Base-by-base conservation (phyloP, 1,139 yeast species). In the Groenewaldozyma auringiensis region DNA sequence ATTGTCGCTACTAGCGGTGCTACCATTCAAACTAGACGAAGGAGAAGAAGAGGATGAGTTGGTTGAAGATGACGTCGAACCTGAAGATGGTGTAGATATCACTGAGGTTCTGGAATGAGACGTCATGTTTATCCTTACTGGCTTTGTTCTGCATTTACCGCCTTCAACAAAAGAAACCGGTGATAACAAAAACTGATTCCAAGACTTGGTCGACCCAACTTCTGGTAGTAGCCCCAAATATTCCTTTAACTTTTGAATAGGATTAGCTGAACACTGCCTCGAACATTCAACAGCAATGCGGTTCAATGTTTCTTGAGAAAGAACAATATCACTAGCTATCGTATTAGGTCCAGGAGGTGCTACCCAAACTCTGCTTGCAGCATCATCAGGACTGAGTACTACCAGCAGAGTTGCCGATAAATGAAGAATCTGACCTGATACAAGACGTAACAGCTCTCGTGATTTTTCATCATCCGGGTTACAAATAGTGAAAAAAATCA, bases 381-480 rank as follows among this genome's bases (percentile, higher is more conserved):
- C 18, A 32, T 32, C 36, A n/a, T 13, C 18, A 11, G 18, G 18
- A 32, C 18, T 32, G 4, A 35, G 6, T 4, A 11, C 6, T 9
- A 35, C 25, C 8, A 35, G 25, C 14, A 35, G 14, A 25, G 29
- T 25, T 4, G 21, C 25, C 4, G 38, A 21, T 8, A 35, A 17
- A 35, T 35, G 38, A 16, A 35, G n/a, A 17, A 41, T 31, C 40
- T 35, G 45, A 22, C 39, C 35, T 32, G 40, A 46, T 11, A 38
- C 41, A 21, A 46, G 38, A 27, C 43, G 35, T 20, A 45, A 14
- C n/a, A 45, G 18, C 17, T 45, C 42, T n/a, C 4, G 4, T 6
- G 31, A 37, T 37, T 18, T 11, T 21, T 8, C 40, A 8, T 11
- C 40, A 11, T 8, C 17, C 6, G 11, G 6, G 11, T 25, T 11